These are phyloP conservation scores for Tremella fuciformis DNA, from an alignment of 768 basidiomycete genomes.

Conservation along the genomic window DNA sequence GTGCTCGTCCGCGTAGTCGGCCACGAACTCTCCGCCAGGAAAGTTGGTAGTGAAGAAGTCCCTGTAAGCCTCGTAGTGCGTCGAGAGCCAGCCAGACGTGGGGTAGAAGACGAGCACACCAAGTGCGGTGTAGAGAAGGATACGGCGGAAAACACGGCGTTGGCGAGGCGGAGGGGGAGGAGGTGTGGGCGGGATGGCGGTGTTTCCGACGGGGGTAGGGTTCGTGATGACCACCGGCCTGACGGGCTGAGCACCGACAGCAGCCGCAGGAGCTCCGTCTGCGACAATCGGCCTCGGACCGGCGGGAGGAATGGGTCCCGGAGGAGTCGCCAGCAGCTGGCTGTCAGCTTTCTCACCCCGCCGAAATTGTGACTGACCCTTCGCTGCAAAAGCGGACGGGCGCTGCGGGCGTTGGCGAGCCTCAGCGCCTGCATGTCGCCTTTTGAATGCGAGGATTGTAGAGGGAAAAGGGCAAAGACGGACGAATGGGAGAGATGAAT, in stretches of 20 bases:
- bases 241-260: constrained; percentile 25
- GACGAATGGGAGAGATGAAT: neutral
- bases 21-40: constrained; percentile 70
- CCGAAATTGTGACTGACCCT: neutral
- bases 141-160: constrained; percentile 56
- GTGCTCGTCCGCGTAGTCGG: constrained; percentile 75
- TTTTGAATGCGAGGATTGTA: neutral
- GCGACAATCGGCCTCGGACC: neutral
- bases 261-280: constrained; percentile 16
- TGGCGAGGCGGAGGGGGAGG: constrained; percentile 26
- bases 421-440: neutral
- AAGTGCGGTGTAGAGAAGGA: constrained; percentile 67
- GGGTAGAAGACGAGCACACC: constrained; percentile 75
- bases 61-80: constrained; percentile 73
- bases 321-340: constrained; percentile 16
- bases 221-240: constrained; percentile 31
- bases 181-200: constrained; percentile 29
- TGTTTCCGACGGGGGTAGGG: constrained; percentile 25
- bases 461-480: neutral
- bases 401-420: neutral
- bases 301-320: constrained; percentile 19
- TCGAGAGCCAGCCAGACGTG: constrained; percentile 73
- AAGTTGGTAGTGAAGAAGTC: constrained; percentile 79
- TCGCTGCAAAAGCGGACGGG: neutral
- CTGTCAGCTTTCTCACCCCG: neutral